Evolutionary conservation across 2,329 filamentous ascomycete species (phyloP).

Genomic region (Colletotrichum sansevieriae): DNA sequence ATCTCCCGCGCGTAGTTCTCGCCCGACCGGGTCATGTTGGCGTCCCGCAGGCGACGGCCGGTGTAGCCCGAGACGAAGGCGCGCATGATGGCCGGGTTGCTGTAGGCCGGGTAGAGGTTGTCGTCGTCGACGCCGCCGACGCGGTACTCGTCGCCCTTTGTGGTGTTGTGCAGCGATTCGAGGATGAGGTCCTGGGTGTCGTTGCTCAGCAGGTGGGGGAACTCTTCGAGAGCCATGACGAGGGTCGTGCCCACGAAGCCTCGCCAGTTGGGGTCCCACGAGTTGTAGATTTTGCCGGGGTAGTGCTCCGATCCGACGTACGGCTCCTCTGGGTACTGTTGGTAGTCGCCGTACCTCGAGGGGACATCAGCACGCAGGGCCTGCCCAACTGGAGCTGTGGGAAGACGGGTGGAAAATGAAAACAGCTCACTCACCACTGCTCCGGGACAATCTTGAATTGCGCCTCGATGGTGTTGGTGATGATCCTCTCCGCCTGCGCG

Average conservation of each 20-base stretch:
- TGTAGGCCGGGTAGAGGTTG: constrained; percentile 73
- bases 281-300: constrained; percentile 64
- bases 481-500: constrained; percentile 64
- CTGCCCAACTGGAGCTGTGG: background rate
- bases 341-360: constrained; percentile 62
- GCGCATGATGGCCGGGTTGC: constrained; percentile 73
- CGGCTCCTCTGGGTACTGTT: constrained; percentile 68
- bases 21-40: constrained; percentile 70
- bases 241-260: constrained; percentile 72
- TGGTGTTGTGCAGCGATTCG: constrained; percentile 66
- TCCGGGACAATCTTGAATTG: constrained; percentile 65
- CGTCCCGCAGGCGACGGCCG: constrained; percentile 64
- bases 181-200: constrained; percentile 59
- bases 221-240: constrained; percentile 71
- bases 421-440: constrained; percentile 61
- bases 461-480: constrained; percentile 64
- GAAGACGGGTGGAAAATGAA: background rate
- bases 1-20: constrained; percentile 69
- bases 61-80: constrained; percentile 72
- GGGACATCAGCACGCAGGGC: constrained; percentile 38
- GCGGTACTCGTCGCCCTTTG: constrained; percentile 71
- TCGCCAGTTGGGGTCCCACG: constrained; percentile 75
- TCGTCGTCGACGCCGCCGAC: constrained; percentile 71
- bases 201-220: constrained; percentile 58
- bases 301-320: constrained; percentile 66